phyloP scores from a whole-genome alignment of 2,329 filamentous ascomycete species.

The Neonectria punicea region DNA sequence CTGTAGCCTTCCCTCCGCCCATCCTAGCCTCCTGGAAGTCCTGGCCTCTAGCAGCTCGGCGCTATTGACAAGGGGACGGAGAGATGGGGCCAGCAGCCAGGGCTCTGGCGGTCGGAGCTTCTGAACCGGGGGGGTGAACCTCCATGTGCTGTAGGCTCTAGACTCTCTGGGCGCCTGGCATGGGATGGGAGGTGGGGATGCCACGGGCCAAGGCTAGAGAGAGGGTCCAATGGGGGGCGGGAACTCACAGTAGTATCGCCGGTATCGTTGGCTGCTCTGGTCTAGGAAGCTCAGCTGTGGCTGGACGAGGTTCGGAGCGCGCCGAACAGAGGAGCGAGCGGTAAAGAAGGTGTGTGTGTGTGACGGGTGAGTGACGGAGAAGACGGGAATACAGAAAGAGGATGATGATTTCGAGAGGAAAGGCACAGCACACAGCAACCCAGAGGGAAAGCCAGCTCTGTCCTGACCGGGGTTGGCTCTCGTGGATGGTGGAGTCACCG shows the following conservation, averaged over 20 bases:
- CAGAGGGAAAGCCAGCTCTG: not conserved
- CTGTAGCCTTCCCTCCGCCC: not conserved
- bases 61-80: constrained; percentile 12
- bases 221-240: constrained; percentile 26
- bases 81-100: constrained; percentile 25
- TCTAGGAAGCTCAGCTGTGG: constrained; percentile 26
- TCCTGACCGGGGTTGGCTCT: not conserved
- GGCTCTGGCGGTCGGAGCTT: constrained; percentile 30
- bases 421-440: not conserved
- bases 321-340: constrained; percentile 14
- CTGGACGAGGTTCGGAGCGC: constrained; percentile 28
- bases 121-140: constrained; percentile 8
- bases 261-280: constrained; percentile 27
- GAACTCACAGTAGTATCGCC: constrained; percentile 28
- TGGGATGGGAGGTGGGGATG: constrained; percentile 30
- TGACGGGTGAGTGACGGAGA: not conserved
- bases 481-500: constrained; percentile 7
- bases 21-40: constrained; percentile 10
- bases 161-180: constrained; percentile 26
- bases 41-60: constrained; percentile 3
- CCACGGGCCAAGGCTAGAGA: constrained; percentile 32
- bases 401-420: constrained; percentile 7
- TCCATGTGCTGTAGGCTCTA: constrained; percentile 11
- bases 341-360: not conserved
- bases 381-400: no score